phyloP scores from a whole-genome alignment of 192 early-diverging fungal species.

The Paraglomus occultum region DNA sequence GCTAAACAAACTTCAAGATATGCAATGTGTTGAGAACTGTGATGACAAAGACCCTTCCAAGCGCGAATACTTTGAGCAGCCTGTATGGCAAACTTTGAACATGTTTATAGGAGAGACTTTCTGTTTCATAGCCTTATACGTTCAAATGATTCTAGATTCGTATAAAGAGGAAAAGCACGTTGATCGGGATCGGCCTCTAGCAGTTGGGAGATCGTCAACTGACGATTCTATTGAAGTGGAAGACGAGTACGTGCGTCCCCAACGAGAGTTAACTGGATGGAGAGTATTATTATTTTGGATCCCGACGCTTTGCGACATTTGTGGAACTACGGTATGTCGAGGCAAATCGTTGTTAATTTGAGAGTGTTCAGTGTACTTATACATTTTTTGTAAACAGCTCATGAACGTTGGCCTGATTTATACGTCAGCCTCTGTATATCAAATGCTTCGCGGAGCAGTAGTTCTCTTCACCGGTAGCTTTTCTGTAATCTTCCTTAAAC shows the following conservation, averaged over 20 bases:
- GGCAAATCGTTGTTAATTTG: not conserved
- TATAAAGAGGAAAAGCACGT: conserved; percentile 29
- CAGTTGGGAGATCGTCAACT: conserved; percentile 26
- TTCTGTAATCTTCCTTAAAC: conserved; percentile 80
- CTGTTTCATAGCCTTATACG: conserved; percentile 69
- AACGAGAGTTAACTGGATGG: conserved; percentile 54
- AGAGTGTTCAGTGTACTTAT: not conserved
- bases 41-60: conserved; percentile 67
- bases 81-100: conserved; percentile 95
- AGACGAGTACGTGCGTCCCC: conserved; percentile 13
- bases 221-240: conserved; percentile 28
- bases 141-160: conserved; percentile 38
- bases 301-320: conserved; percentile 81
- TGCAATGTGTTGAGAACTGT: conserved; percentile 89
- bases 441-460: conserved; percentile 95
- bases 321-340: conserved; percentile 64
- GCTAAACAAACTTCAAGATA: conserved; percentile 65
- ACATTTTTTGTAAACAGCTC: conserved; percentile 45
- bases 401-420: conserved; percentile 99
- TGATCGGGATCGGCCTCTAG: conserved; percentile 33
- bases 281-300: conserved; percentile 64
- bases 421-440: conserved; percentile 86
- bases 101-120: conserved; percentile 95
- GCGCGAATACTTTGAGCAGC: conserved; percentile 87
- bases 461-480: conserved; percentile 94